Evolutionary conservation across 73 alveolate species (phyloP).

Genomic region (Stentor roeselii): DNA sequence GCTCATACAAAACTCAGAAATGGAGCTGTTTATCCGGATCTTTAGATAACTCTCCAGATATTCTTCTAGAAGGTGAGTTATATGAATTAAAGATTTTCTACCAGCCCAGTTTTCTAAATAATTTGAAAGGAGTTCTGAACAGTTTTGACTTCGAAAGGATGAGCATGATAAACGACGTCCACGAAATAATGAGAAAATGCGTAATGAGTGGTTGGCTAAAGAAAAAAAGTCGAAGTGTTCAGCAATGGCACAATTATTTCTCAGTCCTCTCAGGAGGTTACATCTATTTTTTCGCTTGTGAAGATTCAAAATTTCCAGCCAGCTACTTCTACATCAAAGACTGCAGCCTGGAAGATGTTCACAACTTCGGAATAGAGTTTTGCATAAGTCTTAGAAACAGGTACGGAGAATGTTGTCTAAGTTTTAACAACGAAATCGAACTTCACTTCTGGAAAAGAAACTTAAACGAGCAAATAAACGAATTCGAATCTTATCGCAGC

Average conservation of each 20-base stretch:
- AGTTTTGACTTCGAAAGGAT: background rate
- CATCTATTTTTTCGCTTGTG: constrained; percentile 18
- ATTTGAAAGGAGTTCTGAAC: background rate
- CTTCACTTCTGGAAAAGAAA: background rate
- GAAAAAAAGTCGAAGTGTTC: background rate
- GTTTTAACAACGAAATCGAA: background rate
- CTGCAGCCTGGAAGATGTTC: constrained; percentile 22
- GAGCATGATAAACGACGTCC: background rate
- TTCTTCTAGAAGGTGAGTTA: constrained; percentile 2
- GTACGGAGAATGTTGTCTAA: constrained; percentile 11
- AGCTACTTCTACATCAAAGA: constrained; percentile 23
- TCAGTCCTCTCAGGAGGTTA: constrained; percentile 25
- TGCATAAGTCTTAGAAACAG: background rate
- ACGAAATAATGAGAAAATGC: background rate
- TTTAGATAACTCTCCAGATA: background rate
- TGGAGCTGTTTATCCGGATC: background rate
- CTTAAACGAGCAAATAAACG: constrained; percentile 2
- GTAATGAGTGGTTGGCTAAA: background rate
- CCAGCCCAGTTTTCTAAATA: background rate
- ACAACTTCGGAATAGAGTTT: background rate
- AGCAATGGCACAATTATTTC: constrained; percentile 8
- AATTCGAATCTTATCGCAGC: background rate
- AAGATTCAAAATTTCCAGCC: background rate
- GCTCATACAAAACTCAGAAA: background rate
- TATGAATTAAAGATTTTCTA: background rate